Base-by-base conservation (phyloP, 495 filamentous ascomycete genomes). In the Cercophora scortea region DNA sequence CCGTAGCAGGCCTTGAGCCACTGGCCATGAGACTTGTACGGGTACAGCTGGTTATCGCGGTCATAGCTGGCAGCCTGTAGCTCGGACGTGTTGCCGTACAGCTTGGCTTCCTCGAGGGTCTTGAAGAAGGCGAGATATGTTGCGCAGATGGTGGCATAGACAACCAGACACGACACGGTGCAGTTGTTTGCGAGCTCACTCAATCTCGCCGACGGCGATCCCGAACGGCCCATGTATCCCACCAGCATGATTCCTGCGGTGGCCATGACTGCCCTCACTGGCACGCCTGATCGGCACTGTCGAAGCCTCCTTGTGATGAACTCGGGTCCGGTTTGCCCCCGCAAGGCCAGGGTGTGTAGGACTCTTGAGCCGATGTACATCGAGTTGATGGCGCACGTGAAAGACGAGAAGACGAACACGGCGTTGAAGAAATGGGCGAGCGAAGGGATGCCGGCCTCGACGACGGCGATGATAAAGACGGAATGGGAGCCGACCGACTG, bases 1-100 rank as follows among this genome's bases (percentile, higher is more conserved):
- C 72, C 75, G 48, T 76, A 78, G 18, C 57, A 61, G 4, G 68
- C 74, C 42, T 71, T 69, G 19, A 77, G 61, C 53, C 67, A 68
- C 55, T 78, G 75, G 4, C 71, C 71, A 53, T 75, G 73, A 0
- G 72, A 72, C 49, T 73, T 72, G 49, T 77, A 77, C 0, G 72
- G 73, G 47, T 78, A 78, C 33, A 67, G 58, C 8, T 57, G 56
- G 44, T 75, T 63, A 39, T 74, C 64, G 40, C 73, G 62, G 51
- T 77, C 70, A 58, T 69, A 76, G 9, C 63, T 67, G 1, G 64
- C 62, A 11, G 61, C 55, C 42, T 72, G 66, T 4, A 61, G 51
- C 52, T 65, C 61, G 8, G 67, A 70, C 0, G 61, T 51, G 42
- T 68, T 66, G 4, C 60, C 65, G 32, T 65, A 68, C 3, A 53